These are phyloP conservation scores for Mortierella sp. DNA, from an alignment of 371 early-diverging fungal genomes.

Conservation along the genomic window DNA sequence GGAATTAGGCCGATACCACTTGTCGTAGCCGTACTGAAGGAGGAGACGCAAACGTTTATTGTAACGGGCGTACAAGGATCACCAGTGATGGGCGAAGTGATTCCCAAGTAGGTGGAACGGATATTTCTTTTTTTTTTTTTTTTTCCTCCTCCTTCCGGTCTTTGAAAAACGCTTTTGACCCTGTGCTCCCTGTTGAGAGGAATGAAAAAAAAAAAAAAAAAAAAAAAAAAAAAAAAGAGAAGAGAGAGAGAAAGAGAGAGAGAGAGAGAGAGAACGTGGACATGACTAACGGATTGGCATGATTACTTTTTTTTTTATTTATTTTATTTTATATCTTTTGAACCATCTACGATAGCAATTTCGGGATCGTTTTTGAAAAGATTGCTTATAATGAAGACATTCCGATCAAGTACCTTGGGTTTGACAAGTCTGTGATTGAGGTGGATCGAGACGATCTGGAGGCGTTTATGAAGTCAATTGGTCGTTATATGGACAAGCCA, in stretches of 20 bases:
- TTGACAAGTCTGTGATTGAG: slow-evolving; percentile 43
- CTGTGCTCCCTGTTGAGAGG: no score
- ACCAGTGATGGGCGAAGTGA: slow-evolving; percentile 66
- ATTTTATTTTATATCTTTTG: background rate
- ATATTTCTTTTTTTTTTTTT: background rate
- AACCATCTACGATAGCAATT: slow-evolving; percentile 39
- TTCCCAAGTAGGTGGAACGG: slow-evolving; percentile 70
- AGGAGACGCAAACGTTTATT: slow-evolving; percentile 67
- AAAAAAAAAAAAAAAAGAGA: no score
- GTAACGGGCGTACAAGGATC: slow-evolving; percentile 76
- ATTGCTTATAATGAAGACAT: slow-evolving; percentile 45
- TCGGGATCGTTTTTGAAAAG: slow-evolving; percentile 45
- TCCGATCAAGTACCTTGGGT: slow-evolving; percentile 34
- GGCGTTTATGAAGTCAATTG: slow-evolving; percentile 38
- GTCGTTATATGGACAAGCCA: slow-evolving; percentile 30
- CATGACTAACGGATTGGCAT: no score
- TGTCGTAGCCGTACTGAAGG: slow-evolving; percentile 72
- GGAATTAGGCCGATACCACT: slow-evolving; percentile 62
- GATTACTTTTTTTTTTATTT: background rate
- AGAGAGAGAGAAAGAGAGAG: no score
- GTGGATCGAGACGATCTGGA: slow-evolving; percentile 43
- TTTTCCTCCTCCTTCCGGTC: background rate
- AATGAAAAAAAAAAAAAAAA: no score
- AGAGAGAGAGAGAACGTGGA: no score
- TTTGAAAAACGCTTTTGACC: background rate